These are phyloP conservation scores for Exophiala phaeomuriformis DNA, from an alignment of 2,329 filamentous ascomycete genomes.

Conservation along the genomic window DNA sequence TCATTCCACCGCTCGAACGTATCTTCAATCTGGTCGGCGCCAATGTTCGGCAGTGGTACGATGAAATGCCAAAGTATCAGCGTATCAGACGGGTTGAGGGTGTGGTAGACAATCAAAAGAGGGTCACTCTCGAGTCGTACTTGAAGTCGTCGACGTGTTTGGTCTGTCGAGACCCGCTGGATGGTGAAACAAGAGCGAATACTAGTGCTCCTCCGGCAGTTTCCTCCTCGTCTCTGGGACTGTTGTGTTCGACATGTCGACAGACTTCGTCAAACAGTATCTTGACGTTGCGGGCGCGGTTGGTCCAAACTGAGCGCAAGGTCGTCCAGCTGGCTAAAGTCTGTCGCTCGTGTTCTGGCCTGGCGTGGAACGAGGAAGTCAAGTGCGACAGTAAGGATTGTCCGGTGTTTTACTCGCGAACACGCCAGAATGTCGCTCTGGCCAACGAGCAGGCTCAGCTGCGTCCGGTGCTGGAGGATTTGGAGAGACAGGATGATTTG, in stretches of 20 bases:
- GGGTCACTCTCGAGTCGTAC: constrained; percentile 84
- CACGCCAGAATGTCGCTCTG: constrained; percentile 34
- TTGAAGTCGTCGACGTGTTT: constrained; percentile 74
- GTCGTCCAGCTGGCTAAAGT: constrained; percentile 59
- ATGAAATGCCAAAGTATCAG: constrained; percentile 91
- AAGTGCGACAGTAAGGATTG: constrained; percentile 86
- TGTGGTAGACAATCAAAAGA: constrained; percentile 29
- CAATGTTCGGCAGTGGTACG: constrained; percentile 84
- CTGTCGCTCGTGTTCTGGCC: constrained; percentile 71
- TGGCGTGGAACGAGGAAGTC: constrained; percentile 69
- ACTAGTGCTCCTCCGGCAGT: background rate
- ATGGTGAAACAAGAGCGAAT: constrained; percentile 30
- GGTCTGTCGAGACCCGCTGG: constrained; percentile 60
- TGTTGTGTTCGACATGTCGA: constrained; percentile 36
- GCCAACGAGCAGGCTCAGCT: constrained; percentile 34
- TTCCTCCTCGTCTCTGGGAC: background rate
- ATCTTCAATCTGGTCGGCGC: constrained; percentile 96
- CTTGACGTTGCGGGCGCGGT: constrained; percentile 53
- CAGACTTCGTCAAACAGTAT: constrained; percentile 50
- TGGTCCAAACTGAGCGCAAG: constrained; percentile 58
- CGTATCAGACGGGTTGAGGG: constrained; percentile 59
- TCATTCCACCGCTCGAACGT: constrained; percentile 88
- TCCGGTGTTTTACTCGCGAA: constrained; percentile 69
- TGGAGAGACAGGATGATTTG: constrained; percentile 32
- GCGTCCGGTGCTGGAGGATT: constrained; percentile 33